Conservation (phyloP, 2,329 filamentous ascomycete genomes). For the Cryphonectria naterciae region DNA sequence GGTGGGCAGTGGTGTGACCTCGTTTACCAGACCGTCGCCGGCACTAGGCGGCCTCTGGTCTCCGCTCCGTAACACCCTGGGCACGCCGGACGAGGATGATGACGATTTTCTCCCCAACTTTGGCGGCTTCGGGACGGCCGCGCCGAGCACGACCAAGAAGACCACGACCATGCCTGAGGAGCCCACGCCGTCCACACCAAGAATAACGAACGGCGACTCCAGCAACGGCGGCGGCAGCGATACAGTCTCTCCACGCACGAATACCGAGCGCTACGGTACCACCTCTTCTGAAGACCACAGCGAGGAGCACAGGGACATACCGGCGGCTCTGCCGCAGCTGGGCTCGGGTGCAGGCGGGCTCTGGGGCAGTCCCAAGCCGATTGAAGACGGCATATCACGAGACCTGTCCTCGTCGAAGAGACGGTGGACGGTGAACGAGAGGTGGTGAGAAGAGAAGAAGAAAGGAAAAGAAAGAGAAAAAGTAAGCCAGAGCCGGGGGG, state of each 20-base stretch:
- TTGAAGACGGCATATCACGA: slow-evolving; percentile 49
- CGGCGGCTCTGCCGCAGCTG: slow-evolving; percentile 39
- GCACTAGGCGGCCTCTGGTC: slow-evolving; percentile 47
- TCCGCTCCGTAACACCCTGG: slow-evolving; percentile 39
- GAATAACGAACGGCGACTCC: slow-evolving; percentile 2
- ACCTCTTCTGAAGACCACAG: slow-evolving; percentile 31
- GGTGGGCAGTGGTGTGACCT: slow-evolving; percentile 44
- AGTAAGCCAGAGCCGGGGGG: too few species aligned
- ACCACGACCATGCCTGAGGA: slow-evolving; percentile 29
- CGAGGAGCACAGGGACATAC: slow-evolving; percentile 38
- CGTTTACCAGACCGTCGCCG: slow-evolving; percentile 35
- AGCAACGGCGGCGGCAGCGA: neutral
- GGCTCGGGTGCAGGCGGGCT: slow-evolving; percentile 47
- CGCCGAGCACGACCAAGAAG: slow-evolving; percentile 36
- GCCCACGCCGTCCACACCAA: slow-evolving; percentile 19
- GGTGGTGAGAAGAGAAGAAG: slow-evolving; percentile 27
- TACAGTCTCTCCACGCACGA: slow-evolving; percentile 28
- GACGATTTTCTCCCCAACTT: slow-evolving; percentile 59
- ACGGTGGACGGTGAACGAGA: slow-evolving; percentile 61
- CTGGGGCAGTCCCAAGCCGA: slow-evolving; percentile 49
- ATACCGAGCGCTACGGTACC: slow-evolving; percentile 9
- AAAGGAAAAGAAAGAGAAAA: neutral
- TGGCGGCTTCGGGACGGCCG: slow-evolving; percentile 35
- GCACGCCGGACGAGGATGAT: slow-evolving; percentile 51
- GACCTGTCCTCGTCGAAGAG: slow-evolving; percentile 54